These are phyloP conservation scores for Penicillium expansum DNA, from an alignment of 2,329 filamentous ascomycete genomes.

Conservation along the genomic window DNA sequence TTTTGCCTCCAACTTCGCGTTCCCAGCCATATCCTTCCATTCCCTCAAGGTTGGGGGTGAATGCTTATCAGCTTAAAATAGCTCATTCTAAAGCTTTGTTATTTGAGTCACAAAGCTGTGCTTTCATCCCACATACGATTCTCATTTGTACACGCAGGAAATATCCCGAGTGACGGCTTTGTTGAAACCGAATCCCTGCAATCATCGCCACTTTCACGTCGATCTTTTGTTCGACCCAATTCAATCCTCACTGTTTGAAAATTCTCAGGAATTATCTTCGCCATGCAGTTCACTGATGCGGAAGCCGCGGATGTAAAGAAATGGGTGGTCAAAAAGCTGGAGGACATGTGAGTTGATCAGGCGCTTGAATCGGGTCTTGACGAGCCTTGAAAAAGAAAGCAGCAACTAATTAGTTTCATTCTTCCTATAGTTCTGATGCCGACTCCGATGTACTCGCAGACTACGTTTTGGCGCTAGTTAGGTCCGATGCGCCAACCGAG, in stretches of 20 bases:
- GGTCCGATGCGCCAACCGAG: constrained; percentile 55
- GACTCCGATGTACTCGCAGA: constrained; percentile 61
- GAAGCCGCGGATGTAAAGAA: constrained; percentile 54
- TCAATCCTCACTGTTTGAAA: background rate
- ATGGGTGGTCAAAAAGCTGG: constrained; percentile 59
- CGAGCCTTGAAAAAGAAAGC: background rate
- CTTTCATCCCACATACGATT: background rate
- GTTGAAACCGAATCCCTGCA: constrained; percentile 13
- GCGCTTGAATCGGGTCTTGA: background rate
- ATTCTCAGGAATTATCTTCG: background rate
- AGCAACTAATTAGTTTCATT: constrained; percentile 6
- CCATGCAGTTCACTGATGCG: constrained; percentile 55
- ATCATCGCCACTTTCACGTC: background rate
- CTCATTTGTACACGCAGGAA: background rate
- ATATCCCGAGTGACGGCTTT: background rate
- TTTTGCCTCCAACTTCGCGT: constrained; percentile 12
- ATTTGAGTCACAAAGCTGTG: background rate
- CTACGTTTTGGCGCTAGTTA: constrained; percentile 59
- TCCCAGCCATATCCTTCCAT: background rate
- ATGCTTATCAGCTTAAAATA: background rate
- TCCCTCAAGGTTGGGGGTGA: constrained; percentile 5
- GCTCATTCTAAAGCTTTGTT: background rate
- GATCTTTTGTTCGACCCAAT: background rate
- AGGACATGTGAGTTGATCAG: constrained; percentile 51
- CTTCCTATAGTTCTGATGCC: constrained; percentile 53